phyloP scores from a whole-genome alignment of 1,139 yeast genomes.

The Scheffersomyces illinoinensis region DNA sequence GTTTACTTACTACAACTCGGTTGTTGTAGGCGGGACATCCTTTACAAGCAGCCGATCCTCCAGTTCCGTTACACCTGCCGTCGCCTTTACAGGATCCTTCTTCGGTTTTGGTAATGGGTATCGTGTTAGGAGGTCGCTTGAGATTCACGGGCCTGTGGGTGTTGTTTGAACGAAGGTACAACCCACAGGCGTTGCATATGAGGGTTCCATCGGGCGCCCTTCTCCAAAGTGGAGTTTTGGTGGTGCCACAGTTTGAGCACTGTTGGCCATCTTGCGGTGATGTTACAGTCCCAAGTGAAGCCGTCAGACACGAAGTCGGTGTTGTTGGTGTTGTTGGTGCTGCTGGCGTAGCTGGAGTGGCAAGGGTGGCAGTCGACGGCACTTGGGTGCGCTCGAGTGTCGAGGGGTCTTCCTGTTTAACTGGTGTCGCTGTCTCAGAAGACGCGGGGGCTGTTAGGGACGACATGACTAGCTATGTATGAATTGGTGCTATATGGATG shows the following conservation, averaged over 20 bases:
- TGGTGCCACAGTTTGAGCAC: constrained; percentile 69
- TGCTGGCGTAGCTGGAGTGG: background rate
- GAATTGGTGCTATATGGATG: background rate
- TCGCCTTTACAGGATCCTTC: constrained; percentile 79
- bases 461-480: background rate
- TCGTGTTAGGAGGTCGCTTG: constrained; percentile 65
- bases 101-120: constrained; percentile 39
- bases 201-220: constrained; percentile 66
- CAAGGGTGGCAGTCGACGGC: background rate
- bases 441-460: background rate
- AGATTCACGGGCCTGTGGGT: constrained; percentile 59
- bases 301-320: background rate
- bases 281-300: background rate
- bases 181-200: constrained; percentile 74
- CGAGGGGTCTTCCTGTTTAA: background rate
- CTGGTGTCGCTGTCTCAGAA: background rate
- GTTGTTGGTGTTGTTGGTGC: background rate
- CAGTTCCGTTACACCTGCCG: constrained; percentile 85
- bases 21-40: constrained; percentile 85
- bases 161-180: constrained; percentile 55
- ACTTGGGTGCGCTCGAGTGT: background rate
- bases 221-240: constrained; percentile 70
- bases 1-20: constrained; percentile 44
- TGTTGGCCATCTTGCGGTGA: constrained; percentile 40
- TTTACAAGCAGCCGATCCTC: constrained; percentile 76